These are phyloP conservation scores for Aspergillus affinis DNA, from an alignment of 495 filamentous ascomycete species.

Conservation along the genomic window DNA sequence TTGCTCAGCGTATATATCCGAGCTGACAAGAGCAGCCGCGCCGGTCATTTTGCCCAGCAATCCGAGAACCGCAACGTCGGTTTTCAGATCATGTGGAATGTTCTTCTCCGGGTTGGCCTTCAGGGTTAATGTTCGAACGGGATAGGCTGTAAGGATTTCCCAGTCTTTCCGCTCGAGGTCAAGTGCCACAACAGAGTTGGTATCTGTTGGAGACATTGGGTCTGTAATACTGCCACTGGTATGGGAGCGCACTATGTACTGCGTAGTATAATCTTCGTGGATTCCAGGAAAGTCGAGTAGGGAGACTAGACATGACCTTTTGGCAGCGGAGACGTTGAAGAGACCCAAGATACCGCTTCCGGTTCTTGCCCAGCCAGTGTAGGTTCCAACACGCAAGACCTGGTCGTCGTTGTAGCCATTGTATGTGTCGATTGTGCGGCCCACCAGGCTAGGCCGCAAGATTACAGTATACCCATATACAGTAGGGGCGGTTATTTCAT, in stretches of 20 bases:
- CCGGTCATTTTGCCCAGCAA: constrained; percentile 89
- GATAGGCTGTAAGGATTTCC: constrained; percentile 79
- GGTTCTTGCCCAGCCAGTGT: constrained; percentile 58
- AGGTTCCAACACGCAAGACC: constrained; percentile 78
- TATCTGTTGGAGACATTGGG: constrained; percentile 38
- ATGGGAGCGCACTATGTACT: constrained; percentile 74
- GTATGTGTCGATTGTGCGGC: constrained; percentile 70
- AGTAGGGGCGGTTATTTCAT: constrained; percentile 73
- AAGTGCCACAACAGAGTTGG: constrained; percentile 52
- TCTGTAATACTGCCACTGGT: constrained; percentile 61
- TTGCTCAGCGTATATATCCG: constrained; percentile 52
- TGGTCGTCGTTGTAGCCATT: constrained; percentile 67
- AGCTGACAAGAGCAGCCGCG: constrained; percentile 68
- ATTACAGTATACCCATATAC: constrained; percentile 68
- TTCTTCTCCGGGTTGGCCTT: constrained; percentile 3
- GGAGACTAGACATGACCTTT: constrained; percentile 63
- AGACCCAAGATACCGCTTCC: constrained; percentile 78
- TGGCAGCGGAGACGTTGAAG: constrained; percentile 69
- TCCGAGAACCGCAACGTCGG: constrained; percentile 68
- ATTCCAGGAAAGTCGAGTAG: constrained; percentile 74
- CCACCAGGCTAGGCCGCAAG: constrained; percentile 70
- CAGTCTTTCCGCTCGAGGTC: constrained; percentile 64
- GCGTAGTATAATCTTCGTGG: constrained; percentile 25
- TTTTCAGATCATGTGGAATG: constrained; percentile 6
- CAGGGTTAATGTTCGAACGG: constrained; percentile 55